Evolutionary conservation across 1,139 yeast genomes (phyloP).

Genomic region (Blastobotrys niveus): DNA sequence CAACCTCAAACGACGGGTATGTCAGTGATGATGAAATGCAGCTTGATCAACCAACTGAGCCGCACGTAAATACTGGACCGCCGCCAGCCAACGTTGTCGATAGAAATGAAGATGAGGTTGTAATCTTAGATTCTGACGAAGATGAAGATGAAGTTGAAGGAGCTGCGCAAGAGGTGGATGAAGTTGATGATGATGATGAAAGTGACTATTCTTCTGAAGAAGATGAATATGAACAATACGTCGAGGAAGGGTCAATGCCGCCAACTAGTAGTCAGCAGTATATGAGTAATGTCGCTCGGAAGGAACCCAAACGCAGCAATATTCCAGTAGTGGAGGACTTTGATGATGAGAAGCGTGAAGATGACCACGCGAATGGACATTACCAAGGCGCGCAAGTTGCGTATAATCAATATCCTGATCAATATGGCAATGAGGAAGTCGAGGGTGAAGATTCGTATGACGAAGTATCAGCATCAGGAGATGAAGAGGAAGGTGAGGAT

Average conservation of each 20-base stretch:
- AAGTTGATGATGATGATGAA: conserved; percentile 18
- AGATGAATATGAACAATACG: conserved; percentile 7
- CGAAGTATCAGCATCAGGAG: not conserved
- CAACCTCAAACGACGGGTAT: not conserved
- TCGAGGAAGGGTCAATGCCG: no score
- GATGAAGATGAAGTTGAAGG: conserved; percentile 7
- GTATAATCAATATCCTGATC: no score
- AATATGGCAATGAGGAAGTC: conserved; percentile 11
- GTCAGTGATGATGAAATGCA: not conserved
- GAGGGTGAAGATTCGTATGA: conserved; percentile 8
- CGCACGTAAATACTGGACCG: not conserved
- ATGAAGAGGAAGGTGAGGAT: not conserved
- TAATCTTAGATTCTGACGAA: conserved; percentile 15
- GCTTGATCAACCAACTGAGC: not conserved
- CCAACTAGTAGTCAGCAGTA: no score
- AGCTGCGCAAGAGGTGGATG: not conserved
- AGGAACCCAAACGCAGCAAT: no score
- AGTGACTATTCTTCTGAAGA: conserved; percentile 12
- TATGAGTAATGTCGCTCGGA: no score
- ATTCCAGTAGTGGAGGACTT: no score
- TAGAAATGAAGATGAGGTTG: conserved; percentile 12
- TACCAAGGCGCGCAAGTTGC: no score
- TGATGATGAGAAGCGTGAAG: not conserved
- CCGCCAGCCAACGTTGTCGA: not conserved
- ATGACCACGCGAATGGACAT: no score